A percentile compares a stretch with the other conserved stretches of the same genome.
phyloP scores from a whole-genome alignment of 768 basidiomycete genomes.

The Russula sp. region DNA sequence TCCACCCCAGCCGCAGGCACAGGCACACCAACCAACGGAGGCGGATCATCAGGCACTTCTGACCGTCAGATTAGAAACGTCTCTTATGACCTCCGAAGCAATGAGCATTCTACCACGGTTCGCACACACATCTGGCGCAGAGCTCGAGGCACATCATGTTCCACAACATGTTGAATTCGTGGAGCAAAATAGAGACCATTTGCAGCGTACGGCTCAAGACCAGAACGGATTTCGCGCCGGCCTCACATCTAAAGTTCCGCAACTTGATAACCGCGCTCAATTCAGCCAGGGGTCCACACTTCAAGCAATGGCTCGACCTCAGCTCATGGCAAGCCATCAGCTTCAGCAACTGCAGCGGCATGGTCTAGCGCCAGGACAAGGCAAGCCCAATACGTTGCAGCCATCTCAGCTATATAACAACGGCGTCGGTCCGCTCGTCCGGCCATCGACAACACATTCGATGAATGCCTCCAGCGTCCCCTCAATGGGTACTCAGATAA shows the following conservation, averaged over 20 bases:
- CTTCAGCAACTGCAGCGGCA: constrained; percentile 7
- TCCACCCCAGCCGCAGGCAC: too few species aligned
- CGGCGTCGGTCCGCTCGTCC: neutral
- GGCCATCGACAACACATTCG: constrained; percentile 4
- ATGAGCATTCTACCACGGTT: constrained; percentile 22
- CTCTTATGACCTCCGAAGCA: neutral
- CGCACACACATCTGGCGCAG: constrained; percentile 17
- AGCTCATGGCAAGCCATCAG: constrained; percentile 1
- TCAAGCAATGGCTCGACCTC: constrained; percentile 1
- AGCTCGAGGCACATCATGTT: constrained; percentile 13
- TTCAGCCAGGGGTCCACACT: neutral
- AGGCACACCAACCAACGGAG: constrained; percentile 13
- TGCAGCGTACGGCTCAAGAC: constrained; percentile 16
- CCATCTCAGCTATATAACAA: neutral
- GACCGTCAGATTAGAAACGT: neutral
- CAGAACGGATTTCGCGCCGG: constrained; percentile 18
- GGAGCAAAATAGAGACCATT: constrained; percentile 14
- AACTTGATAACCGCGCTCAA: constrained; percentile 11
- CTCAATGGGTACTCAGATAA: constrained; percentile 3
- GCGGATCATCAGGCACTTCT: constrained; percentile 17
- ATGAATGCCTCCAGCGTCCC: neutral
- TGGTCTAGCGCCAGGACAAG: neutral
- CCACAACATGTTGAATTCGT: constrained; percentile 11
- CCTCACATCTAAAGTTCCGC: constrained; percentile 12
- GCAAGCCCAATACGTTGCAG: constrained; percentile 2